Evolutionary conservation across 352 stramenopile genomes (phyloP), one percentile per base, ranked within the genome.

Genomic region (Globisporangium cystogenes): DNA sequence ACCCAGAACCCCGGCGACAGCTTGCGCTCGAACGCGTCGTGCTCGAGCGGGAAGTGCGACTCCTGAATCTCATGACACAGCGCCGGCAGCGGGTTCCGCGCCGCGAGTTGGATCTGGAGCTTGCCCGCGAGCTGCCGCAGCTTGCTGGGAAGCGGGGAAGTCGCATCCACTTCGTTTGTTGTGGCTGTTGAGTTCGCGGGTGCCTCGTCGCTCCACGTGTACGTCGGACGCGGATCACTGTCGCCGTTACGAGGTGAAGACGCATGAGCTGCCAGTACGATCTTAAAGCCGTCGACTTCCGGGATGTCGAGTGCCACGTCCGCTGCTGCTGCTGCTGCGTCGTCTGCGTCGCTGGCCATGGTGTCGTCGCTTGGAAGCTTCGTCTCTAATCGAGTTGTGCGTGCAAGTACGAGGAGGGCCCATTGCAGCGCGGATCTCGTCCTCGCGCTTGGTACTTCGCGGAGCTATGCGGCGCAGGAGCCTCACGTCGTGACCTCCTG

Each of bases 11-110:
- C 4, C 23, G 40, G 33, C 24, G 35, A 36, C 16, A 48, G 37
- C n/a, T 33, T 37, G 21, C 37, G 35, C 23, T 50, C 16, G 10
- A 49, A 4, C 24, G 21, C 7, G 10, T 55, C 23, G 7, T 41
- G 21, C 15, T 64, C 39, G 24, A 31, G 21, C 14, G 36, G 16
- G 12, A 55, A 12, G 20, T 70, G 63, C 1, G 63, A 59, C 18
- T 55, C 45, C 18, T 61, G 27, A 2, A 70, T 37, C 18, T 50
- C 37, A 8, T 31, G 27, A 20, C 45, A 55, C 7, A 70, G 41
- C 23, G 55, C 18, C 8, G 58, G 53, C 4, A 64, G 21, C 15
- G 57, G 59, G 24, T 66, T 64, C 20, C 52, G 45, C n/a, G 46
- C 45, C 2, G 29, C 29, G 4, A 68, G 42, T 12, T 53, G 54